Evolutionary conservation across 2,329 filamentous ascomycete genomes (phyloP).

Genomic region (Colletotrichum lindemuthianum): DNA sequence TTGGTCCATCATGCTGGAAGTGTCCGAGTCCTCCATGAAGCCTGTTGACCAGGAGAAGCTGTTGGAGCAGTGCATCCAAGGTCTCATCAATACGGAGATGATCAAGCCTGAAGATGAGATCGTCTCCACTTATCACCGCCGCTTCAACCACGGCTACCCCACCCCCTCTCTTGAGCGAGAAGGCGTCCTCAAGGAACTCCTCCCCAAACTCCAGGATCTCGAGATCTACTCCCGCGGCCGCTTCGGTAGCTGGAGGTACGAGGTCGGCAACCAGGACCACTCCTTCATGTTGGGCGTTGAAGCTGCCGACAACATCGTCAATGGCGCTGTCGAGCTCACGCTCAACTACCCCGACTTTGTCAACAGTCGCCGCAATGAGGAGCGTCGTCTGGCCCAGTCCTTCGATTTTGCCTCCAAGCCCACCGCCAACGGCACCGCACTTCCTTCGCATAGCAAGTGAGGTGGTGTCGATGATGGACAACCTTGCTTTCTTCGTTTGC

Average conservation of each 20-base stretch:
- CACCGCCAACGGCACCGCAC: slow-evolving; percentile 42
- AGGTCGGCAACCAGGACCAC: slow-evolving; percentile 95
- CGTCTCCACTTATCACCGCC: slow-evolving; percentile 96
- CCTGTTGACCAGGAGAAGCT: slow-evolving; percentile 88
- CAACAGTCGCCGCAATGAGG: slow-evolving; percentile 77
- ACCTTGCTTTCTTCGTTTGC: neutral
- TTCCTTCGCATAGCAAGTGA: slow-evolving; percentile 48
- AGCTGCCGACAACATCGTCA: slow-evolving; percentile 89
- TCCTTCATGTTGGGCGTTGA: slow-evolving; percentile 97
- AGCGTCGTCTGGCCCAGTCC: slow-evolving; percentile 67
- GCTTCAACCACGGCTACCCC: slow-evolving; percentile 98
- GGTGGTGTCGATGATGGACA: neutral
- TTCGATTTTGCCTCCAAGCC: slow-evolving; percentile 50
- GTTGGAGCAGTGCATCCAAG: slow-evolving; percentile 91
- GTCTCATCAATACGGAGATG: slow-evolving; percentile 98
- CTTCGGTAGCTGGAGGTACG: slow-evolving; percentile 98
- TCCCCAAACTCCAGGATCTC: slow-evolving; percentile 90
- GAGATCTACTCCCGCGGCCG: slow-evolving; percentile 96
- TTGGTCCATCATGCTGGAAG: slow-evolving; percentile 99
- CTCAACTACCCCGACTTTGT: slow-evolving; percentile 98
- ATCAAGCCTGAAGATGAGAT: slow-evolving; percentile 91
- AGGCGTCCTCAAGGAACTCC: slow-evolving; percentile 89
- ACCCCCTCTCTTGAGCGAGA: slow-evolving; percentile 96
- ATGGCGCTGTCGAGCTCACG: slow-evolving; percentile 88
- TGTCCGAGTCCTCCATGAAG: slow-evolving; percentile 96